Evolutionary conservation across 2,329 filamentous ascomycete genomes (phyloP).

Genomic region (Clonostachys solani): DNA sequence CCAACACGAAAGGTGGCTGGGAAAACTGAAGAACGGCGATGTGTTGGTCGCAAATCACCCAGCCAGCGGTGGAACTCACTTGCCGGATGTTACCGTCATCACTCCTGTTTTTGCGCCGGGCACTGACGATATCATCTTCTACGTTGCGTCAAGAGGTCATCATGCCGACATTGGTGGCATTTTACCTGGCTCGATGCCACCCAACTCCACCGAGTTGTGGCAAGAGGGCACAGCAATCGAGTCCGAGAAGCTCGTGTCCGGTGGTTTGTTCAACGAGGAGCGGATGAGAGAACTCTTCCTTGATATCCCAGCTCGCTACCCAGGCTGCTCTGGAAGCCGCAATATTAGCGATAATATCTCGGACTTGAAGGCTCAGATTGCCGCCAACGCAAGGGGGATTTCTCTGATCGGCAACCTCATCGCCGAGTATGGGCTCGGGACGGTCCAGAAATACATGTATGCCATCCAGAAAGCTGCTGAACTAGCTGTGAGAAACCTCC

Average conservation of each 20-base stretch:
- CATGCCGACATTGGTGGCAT: constrained; percentile 32
- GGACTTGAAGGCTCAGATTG: constrained; percentile 36
- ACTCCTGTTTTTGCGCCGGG: constrained; percentile 27
- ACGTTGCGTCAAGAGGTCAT: constrained; percentile 30
- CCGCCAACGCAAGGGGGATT: constrained; percentile 34
- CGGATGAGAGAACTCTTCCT: constrained; percentile 31
- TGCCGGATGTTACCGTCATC: constrained; percentile 34
- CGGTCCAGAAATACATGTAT: constrained; percentile 28
- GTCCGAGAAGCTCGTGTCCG: constrained; percentile 27
- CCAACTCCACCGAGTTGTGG: constrained; percentile 36
- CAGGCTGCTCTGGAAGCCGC: constrained; percentile 27
- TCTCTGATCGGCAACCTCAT: constrained; percentile 22
- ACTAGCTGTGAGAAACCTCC: constrained; percentile 20
- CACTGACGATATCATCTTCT: constrained; percentile 23
- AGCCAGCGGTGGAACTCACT: constrained; percentile 27
- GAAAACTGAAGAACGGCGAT: constrained; percentile 26
- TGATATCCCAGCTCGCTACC: constrained; percentile 22
- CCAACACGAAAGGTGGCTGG: constrained; percentile 25
- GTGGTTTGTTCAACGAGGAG: constrained; percentile 26
- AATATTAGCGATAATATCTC: constrained; percentile 34
- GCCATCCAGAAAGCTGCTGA: constrained; percentile 30
- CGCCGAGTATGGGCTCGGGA: constrained; percentile 20
- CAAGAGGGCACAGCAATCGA: constrained; percentile 35
- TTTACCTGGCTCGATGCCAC: constrained; percentile 36
- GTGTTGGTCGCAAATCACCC: constrained; percentile 33